Base-by-base conservation (phyloP, 2,329 filamentous ascomycete genomes). In the Pestalotiopsis sp. region DNA sequence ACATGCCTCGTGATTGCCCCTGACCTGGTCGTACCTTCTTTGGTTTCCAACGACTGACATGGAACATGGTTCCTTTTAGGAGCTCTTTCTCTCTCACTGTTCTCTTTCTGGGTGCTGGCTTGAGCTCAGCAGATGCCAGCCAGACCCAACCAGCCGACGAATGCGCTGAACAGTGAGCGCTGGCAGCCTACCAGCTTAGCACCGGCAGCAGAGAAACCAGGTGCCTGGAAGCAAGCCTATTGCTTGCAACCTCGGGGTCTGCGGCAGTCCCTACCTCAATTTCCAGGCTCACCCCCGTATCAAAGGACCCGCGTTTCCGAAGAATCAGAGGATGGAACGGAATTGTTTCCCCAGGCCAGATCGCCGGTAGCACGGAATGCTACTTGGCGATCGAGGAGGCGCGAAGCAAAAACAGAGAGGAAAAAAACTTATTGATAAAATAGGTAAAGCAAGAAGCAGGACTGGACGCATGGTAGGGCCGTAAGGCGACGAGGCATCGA, bases 61-160 rank as follows among this genome's bases (percentile, higher is more conserved):
- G 80, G 80, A 80, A 80, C 80, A 77, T 75, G 79, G 80, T 75
- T 81, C 75, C 71, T 26, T 57, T 52, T 35, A 35, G 30, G 30
- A 35, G 30, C 30, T 35, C 30, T 35, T 9, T 35, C 30, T 35
- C 30, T 5, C 26, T 9, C 30, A 9, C 30, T 35, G 7, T 35
- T 35, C 30, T 35, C 30, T 9, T 35, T 35, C 30, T 35, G 30
- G 30, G 30, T 9, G 30, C 30, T 35, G 30, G 30, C 30, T 35
- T 35, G 30, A 35, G 30, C 30, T 35, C 30, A 35, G 6, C 30
- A 35, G 9, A 35, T 7, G 6, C 7, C 30, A 35, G 30, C 30
- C 30, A 35, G 14, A 40, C 52, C 9, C n/a, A 13, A 26, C 40
- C 35, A n/a, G 52, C 60, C 22, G 22, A 66, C 52, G 40, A 67